phyloP scores from a whole-genome alignment of 2,329 filamentous ascomycete species.

The Fusarium luffae region DNA sequence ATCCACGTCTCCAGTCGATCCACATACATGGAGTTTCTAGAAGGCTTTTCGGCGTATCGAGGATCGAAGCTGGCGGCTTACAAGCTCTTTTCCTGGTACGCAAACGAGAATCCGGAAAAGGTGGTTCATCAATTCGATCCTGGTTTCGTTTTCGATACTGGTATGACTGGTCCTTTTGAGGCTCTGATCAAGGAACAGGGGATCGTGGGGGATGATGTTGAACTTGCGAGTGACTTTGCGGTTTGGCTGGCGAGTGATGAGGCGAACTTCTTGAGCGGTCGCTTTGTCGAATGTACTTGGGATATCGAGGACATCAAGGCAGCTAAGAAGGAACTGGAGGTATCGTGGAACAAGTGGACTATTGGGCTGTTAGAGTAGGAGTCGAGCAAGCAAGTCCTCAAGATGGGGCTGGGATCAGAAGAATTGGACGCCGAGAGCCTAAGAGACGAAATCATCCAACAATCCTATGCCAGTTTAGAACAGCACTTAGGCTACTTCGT shows the following conservation, averaged over 20 bases:
- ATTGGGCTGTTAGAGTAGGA: conserved; percentile 19
- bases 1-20: conserved; percentile 40
- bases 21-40: conserved; percentile 41
- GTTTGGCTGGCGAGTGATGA: conserved; percentile 59
- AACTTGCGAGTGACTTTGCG: conserved; percentile 55
- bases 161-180: conserved; percentile 36
- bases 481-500: not conserved
- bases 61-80: conserved; percentile 55
- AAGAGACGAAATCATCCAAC: not conserved
- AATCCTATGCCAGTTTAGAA: not conserved
- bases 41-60: conserved; percentile 53
- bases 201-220: conserved; percentile 36
- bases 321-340: conserved; percentile 49
- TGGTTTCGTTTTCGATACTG: conserved; percentile 51
- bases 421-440: not conserved
- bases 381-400: not conserved
- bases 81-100: conserved; percentile 57
- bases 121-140: conserved; percentile 58
- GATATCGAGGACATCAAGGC: conserved; percentile 62
- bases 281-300: conserved; percentile 62
- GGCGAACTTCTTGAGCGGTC: conserved; percentile 58
- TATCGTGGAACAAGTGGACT: conserved; percentile 35
- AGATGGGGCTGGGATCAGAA: not conserved
- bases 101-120: conserved; percentile 53
- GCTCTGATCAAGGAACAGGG: conserved; percentile 15